Percentiles rank a stretch among this genome's conserved stretches.
Evolutionary conservation across 345 rosid genomes (phyloP).

Genomic region (Hibiscus tridactylites): DNA sequence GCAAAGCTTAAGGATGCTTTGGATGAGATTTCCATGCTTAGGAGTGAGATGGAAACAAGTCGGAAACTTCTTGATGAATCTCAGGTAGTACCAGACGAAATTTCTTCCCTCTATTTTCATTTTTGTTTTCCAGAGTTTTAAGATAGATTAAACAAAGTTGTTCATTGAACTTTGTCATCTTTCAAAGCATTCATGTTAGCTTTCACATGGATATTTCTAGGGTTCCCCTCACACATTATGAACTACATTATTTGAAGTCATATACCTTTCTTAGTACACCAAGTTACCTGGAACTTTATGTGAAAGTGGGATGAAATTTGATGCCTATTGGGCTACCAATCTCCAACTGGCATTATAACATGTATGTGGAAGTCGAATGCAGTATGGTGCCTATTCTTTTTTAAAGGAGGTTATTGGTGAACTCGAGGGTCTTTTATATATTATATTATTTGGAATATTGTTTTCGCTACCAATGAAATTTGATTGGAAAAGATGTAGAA

Average conservation of each 20-base stretch:
- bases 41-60: slow-evolving; percentile 64
- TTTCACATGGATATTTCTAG: neutral
- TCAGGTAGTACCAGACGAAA: slow-evolving; percentile 44
- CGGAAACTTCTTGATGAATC: slow-evolving; percentile 89
- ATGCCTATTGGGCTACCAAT: neutral
- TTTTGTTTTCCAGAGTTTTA: slow-evolving; percentile 9
- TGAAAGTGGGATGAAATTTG: neutral
- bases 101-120: slow-evolving; percentile 15
- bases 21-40: slow-evolving; percentile 62
- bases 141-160: neutral
- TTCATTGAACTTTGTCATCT: neutral
- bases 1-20: slow-evolving; percentile 55
- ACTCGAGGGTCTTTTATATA: neutral
- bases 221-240: neutral
- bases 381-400: neutral
- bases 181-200: neutral
- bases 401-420: neutral
- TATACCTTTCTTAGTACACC: neutral
- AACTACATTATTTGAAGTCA: neutral
- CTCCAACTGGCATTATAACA: neutral
- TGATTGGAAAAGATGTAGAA: neutral
- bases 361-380: neutral
- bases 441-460: neutral
- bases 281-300: neutral
- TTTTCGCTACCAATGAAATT: neutral